These are phyloP conservation scores for Cinnamomum micranthum DNA, from an alignment of 164 flowering plant species.

Conservation along the genomic window DNA sequence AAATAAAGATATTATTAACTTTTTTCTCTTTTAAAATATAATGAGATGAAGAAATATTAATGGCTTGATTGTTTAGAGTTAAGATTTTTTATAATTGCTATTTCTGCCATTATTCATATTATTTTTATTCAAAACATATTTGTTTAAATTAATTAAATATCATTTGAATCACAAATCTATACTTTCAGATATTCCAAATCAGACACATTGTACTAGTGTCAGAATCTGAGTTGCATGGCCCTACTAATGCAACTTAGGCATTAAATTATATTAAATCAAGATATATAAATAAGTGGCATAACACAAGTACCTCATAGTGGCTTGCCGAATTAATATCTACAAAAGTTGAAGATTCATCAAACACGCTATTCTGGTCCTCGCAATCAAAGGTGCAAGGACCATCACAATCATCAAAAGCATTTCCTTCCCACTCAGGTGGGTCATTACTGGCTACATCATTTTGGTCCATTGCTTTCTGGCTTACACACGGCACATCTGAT, in stretches of 20 bases:
- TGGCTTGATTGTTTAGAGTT: too few species aligned
- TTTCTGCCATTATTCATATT: too few species aligned
- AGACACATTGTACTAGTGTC: neutral
- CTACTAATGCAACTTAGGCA: neutral
- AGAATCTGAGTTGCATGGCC: too few species aligned
- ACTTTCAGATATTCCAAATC: neutral
- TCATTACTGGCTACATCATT: slow-evolving; percentile 18
- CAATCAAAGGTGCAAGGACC: slow-evolving; percentile 43
- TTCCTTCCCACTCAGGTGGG: slow-evolving; percentile 24
- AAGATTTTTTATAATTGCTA: too few species aligned
- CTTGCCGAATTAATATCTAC: slow-evolving; percentile 36
- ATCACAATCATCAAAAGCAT: slow-evolving; percentile 32
- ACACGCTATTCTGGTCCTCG: slow-evolving; percentile 47
- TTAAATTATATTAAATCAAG: neutral
- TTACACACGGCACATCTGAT: slow-evolving; percentile 28
- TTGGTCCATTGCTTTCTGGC: slow-evolving; percentile 24
- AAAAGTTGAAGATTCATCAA: slow-evolving; percentile 36
- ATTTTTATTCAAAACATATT: too few species aligned
- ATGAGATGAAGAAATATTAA: too few species aligned
- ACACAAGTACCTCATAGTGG: slow-evolving; percentile 45
- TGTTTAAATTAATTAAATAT: too few species aligned
- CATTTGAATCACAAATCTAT: too few species aligned
- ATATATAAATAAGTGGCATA: neutral
- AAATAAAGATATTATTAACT: too few species aligned
- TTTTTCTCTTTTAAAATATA: too few species aligned